A percentile compares a stretch with the other conserved stretches of the same genome.
Evolutionary conservation across 73 alveolate genomes (phyloP).

Genomic region (Paramecium caudatum): DNA sequence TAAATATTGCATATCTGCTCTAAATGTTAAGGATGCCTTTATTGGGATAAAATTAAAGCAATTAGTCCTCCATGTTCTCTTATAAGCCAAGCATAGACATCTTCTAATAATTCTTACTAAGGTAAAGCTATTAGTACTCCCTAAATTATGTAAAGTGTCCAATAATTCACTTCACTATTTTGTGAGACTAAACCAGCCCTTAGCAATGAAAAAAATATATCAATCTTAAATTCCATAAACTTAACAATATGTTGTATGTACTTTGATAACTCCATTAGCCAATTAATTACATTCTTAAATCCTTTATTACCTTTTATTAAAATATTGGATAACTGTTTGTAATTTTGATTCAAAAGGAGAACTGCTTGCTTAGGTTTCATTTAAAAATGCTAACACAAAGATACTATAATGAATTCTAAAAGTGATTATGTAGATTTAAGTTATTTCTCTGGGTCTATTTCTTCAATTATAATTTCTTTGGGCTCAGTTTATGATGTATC

Average conservation of each 20-base stretch:
- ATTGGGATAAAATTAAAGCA: neutral
- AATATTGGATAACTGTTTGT: slow-evolving; percentile 47
- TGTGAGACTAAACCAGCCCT: slow-evolving; percentile 47
- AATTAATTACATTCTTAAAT: slow-evolving; percentile 20
- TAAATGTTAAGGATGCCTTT: slow-evolving; percentile 38
- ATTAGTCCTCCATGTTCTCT: slow-evolving; percentile 69
- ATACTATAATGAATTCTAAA: slow-evolving; percentile 50
- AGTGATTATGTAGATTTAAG: neutral
- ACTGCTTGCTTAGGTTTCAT: slow-evolving; percentile 61
- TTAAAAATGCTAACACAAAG: slow-evolving; percentile 12
- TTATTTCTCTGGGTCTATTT: slow-evolving; percentile 18
- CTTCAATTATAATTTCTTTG: neutral
- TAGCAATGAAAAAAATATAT: slow-evolving; percentile 36
- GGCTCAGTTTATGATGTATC: slow-evolving; percentile 26
- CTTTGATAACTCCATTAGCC: slow-evolving; percentile 61
- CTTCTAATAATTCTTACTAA: slow-evolving; percentile 18
- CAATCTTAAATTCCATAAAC: slow-evolving; percentile 6
- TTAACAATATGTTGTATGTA: neutral
- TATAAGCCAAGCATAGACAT: slow-evolving; percentile 50
- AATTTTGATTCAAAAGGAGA: neutral
- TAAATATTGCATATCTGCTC: slow-evolving; percentile 6
- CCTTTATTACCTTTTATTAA: slow-evolving; percentile 49
- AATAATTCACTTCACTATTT: slow-evolving; percentile 28
- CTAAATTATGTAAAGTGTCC: slow-evolving; percentile 21
- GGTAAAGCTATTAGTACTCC: neutral